Base-by-base conservation (phyloP, 1,284 basidiomycete species). In the Rhodofomes roseus region DNA sequence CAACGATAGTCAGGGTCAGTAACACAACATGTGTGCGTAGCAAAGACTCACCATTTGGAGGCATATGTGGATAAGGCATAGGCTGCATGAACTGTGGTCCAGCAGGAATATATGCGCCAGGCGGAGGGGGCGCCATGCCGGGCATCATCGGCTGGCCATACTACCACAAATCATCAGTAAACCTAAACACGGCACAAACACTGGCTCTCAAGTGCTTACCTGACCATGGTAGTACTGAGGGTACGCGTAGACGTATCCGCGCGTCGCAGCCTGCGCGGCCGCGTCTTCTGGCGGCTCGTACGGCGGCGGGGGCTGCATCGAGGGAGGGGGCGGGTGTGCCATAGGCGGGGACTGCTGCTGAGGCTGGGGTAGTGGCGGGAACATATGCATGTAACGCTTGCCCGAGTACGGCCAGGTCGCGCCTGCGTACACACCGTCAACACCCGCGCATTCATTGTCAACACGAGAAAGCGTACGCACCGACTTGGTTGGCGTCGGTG, bases 381-480 rank as follows among this genome's bases (percentile, higher is more conserved):
- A 92, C 80, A 92, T 84, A 65, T 83, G 79, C 66, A 84, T 83
- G 73, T 90, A 94, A 46, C 92, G 87, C 74, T 95, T 94, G 68
- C 95, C 95, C 65, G 76, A 89, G 76, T 92, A 96, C 27, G 91
- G 91, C 95, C 95, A 97, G 64, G 83, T 79, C 1, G 90, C 81
- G 23, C 80, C 90, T 93, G 66, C 55, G 39, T 27, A 59, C 12
- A n/a, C 14, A n/a, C 27, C 16, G 25, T 48, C 46, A 52, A n/a
- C 22, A 56, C 39, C 34, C n/a, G 4, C 41, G 37, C 60, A 36
- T 11, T 34, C 22, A 9, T 25, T 53, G 2, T 29, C 46, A n/a
- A 58, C 4, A 43, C 23, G 16, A 54, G 43, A 40, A 54, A 40
- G 46, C 50, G 56, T 31, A 82, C 91, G 67, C 70, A 93, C 93